Evolutionary conservation across 1,284 basidiomycete genomes (phyloP).

Genomic region (Apiotrichum siamense): DNA sequence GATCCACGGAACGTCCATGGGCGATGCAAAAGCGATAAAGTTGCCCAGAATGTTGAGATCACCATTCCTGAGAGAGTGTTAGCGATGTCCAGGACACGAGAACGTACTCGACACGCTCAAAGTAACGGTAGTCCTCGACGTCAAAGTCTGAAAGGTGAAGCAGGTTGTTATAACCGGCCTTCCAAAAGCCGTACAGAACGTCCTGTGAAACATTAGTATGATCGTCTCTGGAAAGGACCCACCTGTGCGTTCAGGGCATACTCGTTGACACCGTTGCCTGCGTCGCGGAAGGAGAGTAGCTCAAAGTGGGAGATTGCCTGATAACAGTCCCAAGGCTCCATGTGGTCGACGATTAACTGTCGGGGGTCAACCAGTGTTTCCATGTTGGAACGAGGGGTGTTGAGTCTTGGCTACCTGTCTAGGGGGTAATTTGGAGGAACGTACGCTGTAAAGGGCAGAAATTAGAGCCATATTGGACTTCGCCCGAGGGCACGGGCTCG

Average conservation of each 20-base stretch:
- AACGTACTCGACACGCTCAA: constrained; percentile 74
- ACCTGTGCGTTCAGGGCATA: constrained; percentile 65
- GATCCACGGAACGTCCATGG: constrained; percentile 54
- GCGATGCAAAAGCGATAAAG: constrained; percentile 94
- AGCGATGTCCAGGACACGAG: neutral
- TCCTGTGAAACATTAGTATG: constrained; percentile 52
- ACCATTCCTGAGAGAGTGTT: constrained; percentile 57
- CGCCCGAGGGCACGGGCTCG: constrained; percentile 70
- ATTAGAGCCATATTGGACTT: constrained; percentile 93
- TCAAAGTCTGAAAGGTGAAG: constrained; percentile 86
- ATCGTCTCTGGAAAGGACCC: neutral
- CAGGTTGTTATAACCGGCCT: constrained; percentile 81
- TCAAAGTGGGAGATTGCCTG: constrained; percentile 83
- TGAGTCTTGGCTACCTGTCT: neutral
- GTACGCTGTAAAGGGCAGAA: constrained; percentile 68
- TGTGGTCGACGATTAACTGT: constrained; percentile 87
- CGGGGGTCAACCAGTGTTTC: neutral
- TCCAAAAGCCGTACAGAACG: constrained; percentile 90
- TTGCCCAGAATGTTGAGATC: constrained; percentile 89
- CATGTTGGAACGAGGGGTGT: too few species aligned
- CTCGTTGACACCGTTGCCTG: constrained; percentile 85
- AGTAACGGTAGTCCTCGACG: constrained; percentile 58
- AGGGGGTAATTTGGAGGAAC: constrained; percentile 1
- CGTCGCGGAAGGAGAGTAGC: constrained; percentile 93
- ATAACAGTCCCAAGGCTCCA: constrained; percentile 91